A percentile compares a stretch with the other conserved stretches of the same genome.
phyloP scores from a whole-genome alignment of 352 stramenopile species.

The Blastocystis sp. region DNA sequence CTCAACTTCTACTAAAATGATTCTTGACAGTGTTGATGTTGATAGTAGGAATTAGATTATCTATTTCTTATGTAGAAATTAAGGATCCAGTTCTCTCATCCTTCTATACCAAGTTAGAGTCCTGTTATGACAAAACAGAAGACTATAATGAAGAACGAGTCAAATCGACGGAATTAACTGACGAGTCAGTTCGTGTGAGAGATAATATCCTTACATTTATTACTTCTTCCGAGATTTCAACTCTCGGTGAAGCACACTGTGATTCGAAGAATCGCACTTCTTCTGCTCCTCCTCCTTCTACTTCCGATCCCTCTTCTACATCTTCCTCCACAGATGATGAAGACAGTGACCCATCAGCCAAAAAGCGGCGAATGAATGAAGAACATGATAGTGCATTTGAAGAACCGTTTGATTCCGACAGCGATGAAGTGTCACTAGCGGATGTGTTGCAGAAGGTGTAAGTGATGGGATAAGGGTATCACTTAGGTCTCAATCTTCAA shows the following conservation, averaged over 20 bases:
- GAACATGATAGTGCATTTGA: conserved; percentile 32
- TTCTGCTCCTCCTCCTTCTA: neutral
- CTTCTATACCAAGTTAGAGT: neutral
- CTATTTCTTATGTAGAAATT: neutral
- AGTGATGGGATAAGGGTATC: neutral
- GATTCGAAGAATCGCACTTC: too few relatives aligned
- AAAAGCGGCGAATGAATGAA: conserved; percentile 1
- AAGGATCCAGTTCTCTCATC: neutral
- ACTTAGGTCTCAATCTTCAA: neutral
- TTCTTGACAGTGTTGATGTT: neutral
- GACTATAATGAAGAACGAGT: conserved; percentile 16
- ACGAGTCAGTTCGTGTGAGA: too few relatives aligned
- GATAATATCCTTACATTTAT: neutral
- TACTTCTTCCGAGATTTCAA: neutral
- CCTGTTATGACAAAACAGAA: neutral
- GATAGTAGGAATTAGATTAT: neutral
- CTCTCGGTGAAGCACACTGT: neutral
- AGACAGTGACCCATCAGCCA: neutral
- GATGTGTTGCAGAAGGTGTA: neutral
- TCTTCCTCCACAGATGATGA: neutral
- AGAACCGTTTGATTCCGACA: neutral
- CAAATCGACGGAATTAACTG: neutral
- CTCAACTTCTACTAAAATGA: neutral
- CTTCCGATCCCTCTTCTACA: neutral
- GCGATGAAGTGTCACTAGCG: neutral